Conservation (phyloP, 768 basidiomycete genomes). For the Trametes cingulata region DNA sequence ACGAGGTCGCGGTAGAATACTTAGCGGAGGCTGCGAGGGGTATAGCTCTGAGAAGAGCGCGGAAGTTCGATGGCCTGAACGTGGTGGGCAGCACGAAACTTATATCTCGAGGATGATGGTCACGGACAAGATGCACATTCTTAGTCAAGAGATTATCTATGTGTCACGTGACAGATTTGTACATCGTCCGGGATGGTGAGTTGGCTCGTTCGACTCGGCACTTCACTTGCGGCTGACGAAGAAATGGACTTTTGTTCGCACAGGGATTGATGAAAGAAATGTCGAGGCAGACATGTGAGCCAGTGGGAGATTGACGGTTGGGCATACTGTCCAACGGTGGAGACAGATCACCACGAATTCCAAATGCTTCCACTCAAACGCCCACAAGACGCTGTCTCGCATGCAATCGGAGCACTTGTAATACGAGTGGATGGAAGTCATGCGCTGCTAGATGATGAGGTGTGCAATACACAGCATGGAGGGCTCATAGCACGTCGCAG, state of each 20-base stretch:
- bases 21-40: conserved; percentile 29
- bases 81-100: conserved; percentile 24
- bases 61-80: conserved; percentile 33
- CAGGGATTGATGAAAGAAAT: background rate
- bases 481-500: too few species aligned
- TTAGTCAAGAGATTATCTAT: conserved; percentile 23
- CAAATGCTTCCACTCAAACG: background rate
- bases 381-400: background rate
- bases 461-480: too few species aligned
- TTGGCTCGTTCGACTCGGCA: background rate
- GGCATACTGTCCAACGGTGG: background rate
- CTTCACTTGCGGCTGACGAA: conserved; percentile 6
- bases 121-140: conserved; percentile 15
- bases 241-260: background rate
- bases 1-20: conserved; percentile 11
- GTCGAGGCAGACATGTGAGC: background rate
- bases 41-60: conserved; percentile 33
- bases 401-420: background rate
- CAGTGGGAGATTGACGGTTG: conserved; percentile 7
- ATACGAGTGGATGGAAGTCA: background rate
- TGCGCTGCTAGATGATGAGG: background rate
- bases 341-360: background rate
- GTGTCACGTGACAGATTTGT: conserved; percentile 17
- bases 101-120: conserved; percentile 22
- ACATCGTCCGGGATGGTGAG: background rate